Conservation (phyloP, 1,139 yeast species). For the Magnusiomyces magnusii region DNA sequence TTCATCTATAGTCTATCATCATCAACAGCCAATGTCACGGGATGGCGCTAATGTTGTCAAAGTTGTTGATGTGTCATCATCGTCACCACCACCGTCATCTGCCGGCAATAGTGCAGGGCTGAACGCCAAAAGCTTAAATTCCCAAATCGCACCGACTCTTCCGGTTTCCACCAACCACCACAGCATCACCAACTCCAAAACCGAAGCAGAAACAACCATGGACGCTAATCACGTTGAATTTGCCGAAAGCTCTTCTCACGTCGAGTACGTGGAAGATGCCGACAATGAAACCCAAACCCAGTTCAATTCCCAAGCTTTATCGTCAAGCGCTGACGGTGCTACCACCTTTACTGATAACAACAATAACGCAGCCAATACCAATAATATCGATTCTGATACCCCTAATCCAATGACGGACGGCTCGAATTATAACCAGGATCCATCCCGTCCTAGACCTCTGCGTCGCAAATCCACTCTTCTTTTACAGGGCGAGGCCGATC, state of each 20-base stretch:
- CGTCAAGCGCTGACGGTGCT: background rate
- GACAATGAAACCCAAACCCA: background rate
- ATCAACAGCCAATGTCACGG: constrained; percentile 8
- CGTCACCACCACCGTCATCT: background rate
- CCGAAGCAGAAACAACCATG: background rate
- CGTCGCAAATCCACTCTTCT: constrained; percentile 29
- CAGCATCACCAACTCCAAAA: too few relatives aligned
- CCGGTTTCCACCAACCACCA: background rate
- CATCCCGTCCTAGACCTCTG: constrained; percentile 17
- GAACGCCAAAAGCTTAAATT: background rate
- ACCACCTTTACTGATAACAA: background rate
- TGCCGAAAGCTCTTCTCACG: background rate
- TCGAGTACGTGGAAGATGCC: background rate
- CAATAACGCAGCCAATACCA: background rate
- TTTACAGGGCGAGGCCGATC: constrained; percentile 23
- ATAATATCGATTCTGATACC: background rate
- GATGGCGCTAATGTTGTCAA: background rate
- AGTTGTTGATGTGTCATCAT: background rate
- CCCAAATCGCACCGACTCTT: background rate
- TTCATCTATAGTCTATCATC: constrained; percentile 6
- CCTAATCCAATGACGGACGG: background rate
- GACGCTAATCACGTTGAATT: background rate
- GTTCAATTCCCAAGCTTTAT: background rate
- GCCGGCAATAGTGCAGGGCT: background rate
- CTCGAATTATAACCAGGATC: background rate